Percentiles rank a stretch among this genome's conserved stretches.
These are phyloP conservation scores for Phaffomyces antillensis DNA, from an alignment of 805 yeast species.

Conservation along the genomic window DNA sequence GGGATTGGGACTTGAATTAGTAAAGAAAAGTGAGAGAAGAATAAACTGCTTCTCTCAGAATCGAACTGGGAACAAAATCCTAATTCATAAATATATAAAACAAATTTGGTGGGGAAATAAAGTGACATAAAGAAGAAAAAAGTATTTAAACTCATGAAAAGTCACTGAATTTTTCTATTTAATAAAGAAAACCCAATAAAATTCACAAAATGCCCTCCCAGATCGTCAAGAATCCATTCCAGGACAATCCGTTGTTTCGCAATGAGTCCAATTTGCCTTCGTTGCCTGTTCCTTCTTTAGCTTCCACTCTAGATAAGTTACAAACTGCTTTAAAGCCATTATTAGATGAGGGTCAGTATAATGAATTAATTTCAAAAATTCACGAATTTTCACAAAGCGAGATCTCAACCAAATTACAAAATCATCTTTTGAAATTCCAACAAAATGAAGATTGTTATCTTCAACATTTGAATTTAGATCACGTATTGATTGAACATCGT, in stretches of 20 bases:
- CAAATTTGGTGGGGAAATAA: constrained; percentile 1
- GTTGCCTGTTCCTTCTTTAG: constrained; percentile 56
- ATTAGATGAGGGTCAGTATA: constrained; percentile 44
- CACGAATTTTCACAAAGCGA: constrained; percentile 37
- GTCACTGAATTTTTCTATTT: background rate
- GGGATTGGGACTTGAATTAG: too few relatives aligned
- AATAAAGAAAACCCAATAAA: background rate
- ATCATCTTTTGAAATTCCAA: constrained; percentile 44
- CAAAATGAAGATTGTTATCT: constrained; percentile 42
- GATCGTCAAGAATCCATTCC: background rate
- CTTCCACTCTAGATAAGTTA: constrained; percentile 44
- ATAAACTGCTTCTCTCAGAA: background rate
- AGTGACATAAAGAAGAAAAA: background rate
- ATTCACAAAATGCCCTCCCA: constrained; percentile 3
- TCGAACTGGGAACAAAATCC: constrained; percentile 1
- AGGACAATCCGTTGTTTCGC: background rate
- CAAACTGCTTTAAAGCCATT: constrained; percentile 54
- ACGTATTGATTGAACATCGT: constrained; percentile 30
- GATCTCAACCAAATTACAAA: constrained; percentile 41
- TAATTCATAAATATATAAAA: too few relatives aligned
- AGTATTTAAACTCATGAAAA: background rate
- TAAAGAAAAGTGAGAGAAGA: too few relatives aligned
- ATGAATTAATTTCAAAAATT: constrained; percentile 36
- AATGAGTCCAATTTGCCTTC: constrained; percentile 34
- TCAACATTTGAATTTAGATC: constrained; percentile 37